Percentiles rank a stretch among this genome's conserved stretches.
These are phyloP conservation scores for Lipomyces sp. DNA, from an alignment of 805 yeast genomes.

Conservation along the genomic window DNA sequence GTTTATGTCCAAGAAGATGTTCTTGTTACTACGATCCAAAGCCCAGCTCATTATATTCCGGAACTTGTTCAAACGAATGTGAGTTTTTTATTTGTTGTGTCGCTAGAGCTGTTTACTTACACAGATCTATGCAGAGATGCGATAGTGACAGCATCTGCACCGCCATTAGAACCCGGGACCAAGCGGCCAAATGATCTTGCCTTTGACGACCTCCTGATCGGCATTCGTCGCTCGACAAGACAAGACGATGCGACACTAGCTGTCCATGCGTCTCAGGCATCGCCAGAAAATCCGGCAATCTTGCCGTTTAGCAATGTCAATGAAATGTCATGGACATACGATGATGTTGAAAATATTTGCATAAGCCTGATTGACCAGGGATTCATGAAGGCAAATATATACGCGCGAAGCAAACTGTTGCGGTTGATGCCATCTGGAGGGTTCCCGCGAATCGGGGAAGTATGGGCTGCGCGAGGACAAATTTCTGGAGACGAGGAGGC, in stretches of 20 bases:
- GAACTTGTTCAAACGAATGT: slow-evolving; percentile 38
- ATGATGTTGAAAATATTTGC: slow-evolving; percentile 45
- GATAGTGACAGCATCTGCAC: slow-evolving; percentile 1
- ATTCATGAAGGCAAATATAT: slow-evolving; percentile 47
- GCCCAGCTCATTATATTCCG: slow-evolving; percentile 44
- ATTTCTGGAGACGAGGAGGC: slow-evolving; percentile 31
- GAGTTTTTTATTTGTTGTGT: not conserved
- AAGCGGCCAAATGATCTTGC: slow-evolving; percentile 33
- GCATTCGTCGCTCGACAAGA: slow-evolving; percentile 30
- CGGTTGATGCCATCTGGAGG: slow-evolving; percentile 31
- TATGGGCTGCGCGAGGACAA: slow-evolving; percentile 25
- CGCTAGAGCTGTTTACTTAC: no score
- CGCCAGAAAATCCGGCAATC: slow-evolving; percentile 13
- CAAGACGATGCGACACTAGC: slow-evolving; percentile 7
- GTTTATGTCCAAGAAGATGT: slow-evolving; percentile 39
- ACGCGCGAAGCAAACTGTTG: slow-evolving; percentile 32
- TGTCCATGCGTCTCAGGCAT: not conserved
- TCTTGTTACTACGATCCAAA: slow-evolving; percentile 41
- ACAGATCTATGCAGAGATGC: not conserved
- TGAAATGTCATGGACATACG: slow-evolving; percentile 32
- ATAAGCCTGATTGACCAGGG: slow-evolving; percentile 46
- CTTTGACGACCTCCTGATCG: slow-evolving; percentile 31
- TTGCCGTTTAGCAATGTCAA: slow-evolving; percentile 18
- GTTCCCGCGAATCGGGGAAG: slow-evolving; percentile 25
- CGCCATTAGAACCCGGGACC: slow-evolving; percentile 9